Base-by-base conservation (phyloP, 495 filamentous ascomycete species). In the Podospora anserina region DNA sequence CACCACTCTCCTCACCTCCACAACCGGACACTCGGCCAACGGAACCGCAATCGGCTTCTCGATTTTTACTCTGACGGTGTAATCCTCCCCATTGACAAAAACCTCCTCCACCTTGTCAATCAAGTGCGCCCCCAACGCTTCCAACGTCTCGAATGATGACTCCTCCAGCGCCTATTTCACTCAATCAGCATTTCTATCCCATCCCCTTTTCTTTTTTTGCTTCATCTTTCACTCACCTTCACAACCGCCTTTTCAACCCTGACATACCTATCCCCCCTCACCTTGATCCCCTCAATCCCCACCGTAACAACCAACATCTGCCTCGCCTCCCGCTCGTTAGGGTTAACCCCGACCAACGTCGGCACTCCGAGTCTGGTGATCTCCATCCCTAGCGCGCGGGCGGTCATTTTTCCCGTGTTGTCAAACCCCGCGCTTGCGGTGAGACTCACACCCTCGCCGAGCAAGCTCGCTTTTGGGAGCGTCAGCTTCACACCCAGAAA, bases 81-180 rank as follows among this genome's bases (percentile, higher is more conserved):
- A 82, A 27, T 74, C 70, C 20, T 53, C 53, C 23, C 66, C 57
- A 9, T 7, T 57, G 23, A 49, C 49, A 19, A 62, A 28, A 3
- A 28, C 67, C 28, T 66, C 23, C 4, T 82, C 69, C 20, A 88
- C 78, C 26, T 67, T 66, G 2, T 80, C 69, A 18, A 80, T 81
- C 4, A 88, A 71, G 49, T 79, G 78, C 0, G 80, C 76, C 0
- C 83, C 83, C 4, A 91, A 78, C 0, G 87, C 80, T 74, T 91
- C 88, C 13, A 91, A 82, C 0, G 88, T 91, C 75, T 88, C 82
- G 70, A 88, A 89, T 0, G 82, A 82, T 0, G 87, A 88, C 4
- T 81, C 72, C 63, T 86, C 84, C 61, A 89, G 80, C 3, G 80
- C 74, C 86, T 89, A 57, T 3, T 5, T 32, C 6, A 7, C 56